Conservation (phyloP, 768 basidiomycete species). For the Mycena belliarum region DNA sequence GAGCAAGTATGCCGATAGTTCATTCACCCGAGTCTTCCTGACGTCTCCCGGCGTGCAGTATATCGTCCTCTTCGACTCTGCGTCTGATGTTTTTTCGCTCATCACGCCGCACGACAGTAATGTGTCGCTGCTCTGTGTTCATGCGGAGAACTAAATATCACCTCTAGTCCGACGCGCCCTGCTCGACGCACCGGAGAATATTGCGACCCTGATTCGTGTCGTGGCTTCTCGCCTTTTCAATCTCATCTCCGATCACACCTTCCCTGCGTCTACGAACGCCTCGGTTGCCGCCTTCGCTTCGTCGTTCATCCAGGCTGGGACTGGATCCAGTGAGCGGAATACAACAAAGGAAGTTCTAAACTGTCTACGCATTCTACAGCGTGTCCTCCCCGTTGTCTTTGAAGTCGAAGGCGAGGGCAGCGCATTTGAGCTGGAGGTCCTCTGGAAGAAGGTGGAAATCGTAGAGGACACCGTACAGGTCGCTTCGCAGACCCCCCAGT, state of each 20-base stretch:
- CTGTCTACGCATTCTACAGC: conserved; percentile 85
- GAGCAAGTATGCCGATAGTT: conserved; percentile 61
- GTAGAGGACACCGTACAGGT: conserved; percentile 34
- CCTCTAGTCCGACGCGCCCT: conserved; percentile 80
- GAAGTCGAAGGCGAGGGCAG: conserved; percentile 73
- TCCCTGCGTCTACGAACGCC: conserved; percentile 58
- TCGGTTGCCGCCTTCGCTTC: conserved; percentile 69
- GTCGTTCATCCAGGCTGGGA: conserved; percentile 64
- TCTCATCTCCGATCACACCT: conserved; percentile 77
- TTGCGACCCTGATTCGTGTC: conserved; percentile 77
- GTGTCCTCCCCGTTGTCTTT: conserved; percentile 89
- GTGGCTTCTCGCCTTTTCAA: conserved; percentile 70
- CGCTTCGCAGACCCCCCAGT: conserved; percentile 52
- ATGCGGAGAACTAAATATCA: conserved; percentile 8
- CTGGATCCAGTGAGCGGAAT: conserved; percentile 55
- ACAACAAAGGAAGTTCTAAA: conserved; percentile 88
- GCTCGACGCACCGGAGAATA: conserved; percentile 80
- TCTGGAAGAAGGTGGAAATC: conserved; percentile 75
- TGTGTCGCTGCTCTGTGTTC: not conserved
- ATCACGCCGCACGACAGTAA: conserved; percentile 83
- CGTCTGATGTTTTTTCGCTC: conserved; percentile 88
- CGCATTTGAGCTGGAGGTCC: conserved; percentile 72
- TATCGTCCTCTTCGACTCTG: conserved; percentile 81
- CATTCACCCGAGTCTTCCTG: not conserved
- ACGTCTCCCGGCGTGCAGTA: conserved; percentile 48